Evolutionary conservation across 1,284 basidiomycete genomes (phyloP).

Genomic region (Tausonia pullulans): DNA sequence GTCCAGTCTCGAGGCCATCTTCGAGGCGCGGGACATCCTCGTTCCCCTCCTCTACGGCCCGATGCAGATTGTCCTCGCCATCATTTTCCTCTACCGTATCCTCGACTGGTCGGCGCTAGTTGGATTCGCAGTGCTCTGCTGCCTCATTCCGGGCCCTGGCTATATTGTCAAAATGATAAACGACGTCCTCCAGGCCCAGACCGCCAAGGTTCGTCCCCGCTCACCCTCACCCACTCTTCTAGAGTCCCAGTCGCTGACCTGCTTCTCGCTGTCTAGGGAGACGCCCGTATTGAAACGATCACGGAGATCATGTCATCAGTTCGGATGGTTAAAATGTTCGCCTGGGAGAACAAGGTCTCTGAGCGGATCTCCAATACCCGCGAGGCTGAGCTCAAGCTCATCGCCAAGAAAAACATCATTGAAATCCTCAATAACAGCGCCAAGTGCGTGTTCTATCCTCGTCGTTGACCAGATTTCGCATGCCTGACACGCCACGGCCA

Average conservation of each 20-base stretch:
- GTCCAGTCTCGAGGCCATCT: slow-evolving; percentile 26
- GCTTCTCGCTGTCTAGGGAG: no score
- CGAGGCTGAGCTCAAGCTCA: slow-evolving; percentile 46
- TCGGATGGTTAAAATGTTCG: slow-evolving; percentile 58
- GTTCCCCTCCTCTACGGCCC: slow-evolving; percentile 31
- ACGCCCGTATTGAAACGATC: slow-evolving; percentile 41
- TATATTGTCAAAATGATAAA: no score
- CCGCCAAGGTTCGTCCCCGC: no score
- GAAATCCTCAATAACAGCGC: not conserved
- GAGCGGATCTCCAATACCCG: slow-evolving; percentile 42
- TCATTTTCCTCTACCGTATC: slow-evolving; percentile 10
- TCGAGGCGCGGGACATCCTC: slow-evolving; percentile 25
- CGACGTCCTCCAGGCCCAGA: no score
- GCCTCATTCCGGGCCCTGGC: no score
- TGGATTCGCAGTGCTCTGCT: slow-evolving; percentile 33
- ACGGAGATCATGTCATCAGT: slow-evolving; percentile 38
- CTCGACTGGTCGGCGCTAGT: slow-evolving; percentile 11
- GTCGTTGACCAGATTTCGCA: not conserved
- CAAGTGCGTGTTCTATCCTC: no score
- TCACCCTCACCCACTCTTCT: no score
- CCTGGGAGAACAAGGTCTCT: slow-evolving; percentile 50
- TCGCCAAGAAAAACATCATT: slow-evolving; percentile 35
- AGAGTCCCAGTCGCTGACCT: no score
- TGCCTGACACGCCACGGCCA: no score
- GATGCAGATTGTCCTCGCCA: slow-evolving; percentile 23